Percentiles rank a stretch among this genome's conserved stretches.
These are phyloP conservation scores for Xylaria bambusicola DNA, from an alignment of 495 filamentous ascomycete species.

Conservation along the genomic window DNA sequence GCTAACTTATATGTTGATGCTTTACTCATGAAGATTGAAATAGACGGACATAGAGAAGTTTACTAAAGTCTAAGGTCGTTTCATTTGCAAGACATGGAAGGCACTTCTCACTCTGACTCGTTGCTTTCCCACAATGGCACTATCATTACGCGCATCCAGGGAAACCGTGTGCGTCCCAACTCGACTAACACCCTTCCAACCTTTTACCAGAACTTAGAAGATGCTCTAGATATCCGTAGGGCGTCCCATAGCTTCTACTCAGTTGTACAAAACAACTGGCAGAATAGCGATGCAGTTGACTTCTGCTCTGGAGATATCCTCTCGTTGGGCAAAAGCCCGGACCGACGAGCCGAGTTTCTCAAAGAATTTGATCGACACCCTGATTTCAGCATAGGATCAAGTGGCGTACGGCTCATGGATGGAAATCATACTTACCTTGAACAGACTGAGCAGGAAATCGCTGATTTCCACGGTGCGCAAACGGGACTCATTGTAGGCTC, in stretches of 20 bases:
- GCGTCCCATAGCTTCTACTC: conserved; percentile 15
- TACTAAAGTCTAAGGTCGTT: too few species aligned
- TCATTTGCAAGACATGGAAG: too few species aligned
- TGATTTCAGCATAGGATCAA: conserved; percentile 32
- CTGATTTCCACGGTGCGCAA: conserved; percentile 57
- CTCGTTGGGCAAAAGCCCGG: conserved; percentile 36
- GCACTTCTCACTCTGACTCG: too few species aligned
- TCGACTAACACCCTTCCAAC: too few species aligned
- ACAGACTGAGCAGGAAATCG: conserved; percentile 59
- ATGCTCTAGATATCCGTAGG: conserved; percentile 32
- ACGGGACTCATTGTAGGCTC: conserved; percentile 59
- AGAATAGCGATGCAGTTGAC: conserved; percentile 34
- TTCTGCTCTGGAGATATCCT: conserved; percentile 51
- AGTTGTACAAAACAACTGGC: conserved; percentile 1
- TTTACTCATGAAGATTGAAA: too few species aligned
- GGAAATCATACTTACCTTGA: conserved; percentile 63
- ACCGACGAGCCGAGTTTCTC: conserved; percentile 32
- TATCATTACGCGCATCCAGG: too few species aligned
- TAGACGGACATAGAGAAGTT: too few species aligned
- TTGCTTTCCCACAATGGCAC: too few species aligned
- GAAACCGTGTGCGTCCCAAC: too few species aligned
- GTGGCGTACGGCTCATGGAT: conserved; percentile 49
- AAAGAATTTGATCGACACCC: conserved; percentile 33
- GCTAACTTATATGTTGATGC: too few species aligned
- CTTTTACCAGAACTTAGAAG: conserved; percentile 38